A percentile compares a stretch with the other conserved stretches of the same genome.
These are phyloP conservation scores for Kurtzmaniella fragi DNA, from an alignment of 805 yeast species.

Conservation along the genomic window DNA sequence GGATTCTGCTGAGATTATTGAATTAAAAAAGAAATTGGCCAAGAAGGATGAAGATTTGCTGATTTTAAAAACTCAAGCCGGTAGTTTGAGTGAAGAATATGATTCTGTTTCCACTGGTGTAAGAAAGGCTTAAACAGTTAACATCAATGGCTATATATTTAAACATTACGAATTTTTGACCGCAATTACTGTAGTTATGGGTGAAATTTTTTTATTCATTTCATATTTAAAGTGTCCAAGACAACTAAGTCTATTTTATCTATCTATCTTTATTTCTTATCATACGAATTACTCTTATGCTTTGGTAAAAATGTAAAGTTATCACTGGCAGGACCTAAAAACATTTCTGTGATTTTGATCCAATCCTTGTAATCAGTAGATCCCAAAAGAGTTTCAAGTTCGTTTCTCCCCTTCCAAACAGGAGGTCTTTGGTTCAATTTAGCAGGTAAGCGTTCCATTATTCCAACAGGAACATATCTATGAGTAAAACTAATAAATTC, in stretches of 20 bases:
- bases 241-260: conserved; percentile 1
- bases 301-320: conserved; percentile 81
- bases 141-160: no score
- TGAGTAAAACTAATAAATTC: conserved; percentile 93
- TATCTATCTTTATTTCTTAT: conserved; percentile 10
- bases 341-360: conserved; percentile 94
- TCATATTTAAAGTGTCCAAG: no score
- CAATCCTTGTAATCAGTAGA: conserved; percentile 85
- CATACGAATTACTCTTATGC: conserved; percentile 87
- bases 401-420: conserved; percentile 87
- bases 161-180: no score
- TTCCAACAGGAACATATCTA: conserved; percentile 90
- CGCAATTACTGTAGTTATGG: no score
- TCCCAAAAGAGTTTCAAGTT: conserved; percentile 84
- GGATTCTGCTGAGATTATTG: conserved; percentile 36
- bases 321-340: conserved; percentile 79
- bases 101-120: conserved; percentile 27
- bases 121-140: background rate
- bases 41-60: conserved; percentile 63
- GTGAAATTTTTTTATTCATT: no score
- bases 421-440: conserved; percentile 92
- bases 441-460: conserved; percentile 83
- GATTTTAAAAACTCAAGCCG: conserved; percentile 69
- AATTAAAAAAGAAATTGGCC: conserved; percentile 41
- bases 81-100: conserved; percentile 60